Base-by-base conservation (phyloP, 2,329 filamentous ascomycete genomes). In the Aspergillus sp. region DNA sequence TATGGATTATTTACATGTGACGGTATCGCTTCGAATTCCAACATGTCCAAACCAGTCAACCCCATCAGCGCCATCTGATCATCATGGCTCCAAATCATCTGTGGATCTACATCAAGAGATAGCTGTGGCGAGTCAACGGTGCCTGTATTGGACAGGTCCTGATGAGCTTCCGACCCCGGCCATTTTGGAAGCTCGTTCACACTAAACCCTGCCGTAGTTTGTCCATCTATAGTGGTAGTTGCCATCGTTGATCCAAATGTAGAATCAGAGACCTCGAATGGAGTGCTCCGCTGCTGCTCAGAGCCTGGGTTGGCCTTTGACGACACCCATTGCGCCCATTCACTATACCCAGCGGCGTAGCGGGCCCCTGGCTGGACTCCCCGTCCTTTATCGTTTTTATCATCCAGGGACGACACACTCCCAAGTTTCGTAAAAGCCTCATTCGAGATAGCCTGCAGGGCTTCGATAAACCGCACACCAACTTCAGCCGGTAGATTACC, bases 401-500 rank as follows among this genome's bases (percentile, higher is more conserved):
- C 9, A 42, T 46, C 12, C 37, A 50, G 11, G 9, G 40, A 17
- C 4, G 15, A 24, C 12, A 33, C 19, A 17, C 15, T 48, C 24
- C 45, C 45, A 33, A 48, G 27, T 17, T 48, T 48, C 3, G 45
- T 27, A 33, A 33, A 48, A 7, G 68, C 68, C 51, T 71, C 67
- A 5, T 68, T 59, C 8, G 68, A 62, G 37, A 71, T 69, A 4
- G 58, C 61, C 42, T 63, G 68, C 7, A 71, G 57, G 5, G 63
- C 64, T 44, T 69, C 67, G 3, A 71, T 67, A 51, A 70, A 70
- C 5, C 56, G 57, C 11, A 71, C 65, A 0, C 68, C 67, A 41
- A 69, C 57, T 47, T 65, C 64, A 5, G 70, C 65, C 4, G 70
- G 69, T 37, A 61, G 60, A 51, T 73, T 75, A 0, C 70, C 73